A percentile compares a stretch with the other conserved stretches of the same genome.
These are phyloP conservation scores for Cystobasidium sp. DNA, from an alignment of 1,284 basidiomycete genomes.

Conservation along the genomic window DNA sequence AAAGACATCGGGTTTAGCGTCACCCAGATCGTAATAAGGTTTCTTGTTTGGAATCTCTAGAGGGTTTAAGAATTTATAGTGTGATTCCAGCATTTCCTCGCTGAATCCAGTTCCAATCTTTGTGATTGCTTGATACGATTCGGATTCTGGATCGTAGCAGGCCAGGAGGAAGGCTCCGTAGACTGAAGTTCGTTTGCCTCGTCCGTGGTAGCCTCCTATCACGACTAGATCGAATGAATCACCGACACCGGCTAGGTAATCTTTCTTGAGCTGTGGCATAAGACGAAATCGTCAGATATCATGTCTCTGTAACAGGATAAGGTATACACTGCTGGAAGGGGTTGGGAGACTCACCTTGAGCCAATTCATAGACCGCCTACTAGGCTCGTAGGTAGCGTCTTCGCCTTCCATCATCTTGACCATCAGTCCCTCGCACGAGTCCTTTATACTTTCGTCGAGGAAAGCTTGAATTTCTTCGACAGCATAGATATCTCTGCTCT, in stretches of 20 bases:
- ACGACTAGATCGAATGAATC: slow-evolving; percentile 97
- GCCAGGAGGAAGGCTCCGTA: slow-evolving; percentile 95
- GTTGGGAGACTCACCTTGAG: slow-evolving; percentile 71
- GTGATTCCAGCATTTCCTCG: slow-evolving; percentile 83
- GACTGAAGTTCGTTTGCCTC: slow-evolving; percentile 94
- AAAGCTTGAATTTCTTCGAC: slow-evolving; percentile 94
- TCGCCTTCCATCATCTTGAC: slow-evolving; percentile 96
- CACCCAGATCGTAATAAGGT: slow-evolving; percentile 70
- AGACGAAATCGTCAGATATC: slow-evolving; percentile 42
- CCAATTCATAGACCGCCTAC: slow-evolving; percentile 94
- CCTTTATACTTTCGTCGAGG: slow-evolving; percentile 93
- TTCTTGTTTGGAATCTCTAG: slow-evolving; percentile 69
- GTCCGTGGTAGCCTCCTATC: slow-evolving; percentile 94
- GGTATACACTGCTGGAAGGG: background rate
- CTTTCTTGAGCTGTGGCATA: slow-evolving; percentile 83
- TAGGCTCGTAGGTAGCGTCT: slow-evolving; percentile 92
- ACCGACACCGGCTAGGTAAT: slow-evolving; percentile 94
- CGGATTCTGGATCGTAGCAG: slow-evolving; percentile 87
- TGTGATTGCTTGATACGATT: slow-evolving; percentile 94
- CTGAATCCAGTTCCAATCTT: slow-evolving; percentile 99
- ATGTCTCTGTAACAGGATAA: background rate
- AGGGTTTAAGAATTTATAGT: slow-evolving; percentile 75
- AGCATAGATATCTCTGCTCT: slow-evolving; percentile 82
- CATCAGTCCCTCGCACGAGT: slow-evolving; percentile 98
- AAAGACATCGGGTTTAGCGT: slow-evolving; percentile 91